These are phyloP conservation scores for Colletotrichum lupini DNA, from an alignment of 2,329 filamentous ascomycete genomes.

Conservation along the genomic window DNA sequence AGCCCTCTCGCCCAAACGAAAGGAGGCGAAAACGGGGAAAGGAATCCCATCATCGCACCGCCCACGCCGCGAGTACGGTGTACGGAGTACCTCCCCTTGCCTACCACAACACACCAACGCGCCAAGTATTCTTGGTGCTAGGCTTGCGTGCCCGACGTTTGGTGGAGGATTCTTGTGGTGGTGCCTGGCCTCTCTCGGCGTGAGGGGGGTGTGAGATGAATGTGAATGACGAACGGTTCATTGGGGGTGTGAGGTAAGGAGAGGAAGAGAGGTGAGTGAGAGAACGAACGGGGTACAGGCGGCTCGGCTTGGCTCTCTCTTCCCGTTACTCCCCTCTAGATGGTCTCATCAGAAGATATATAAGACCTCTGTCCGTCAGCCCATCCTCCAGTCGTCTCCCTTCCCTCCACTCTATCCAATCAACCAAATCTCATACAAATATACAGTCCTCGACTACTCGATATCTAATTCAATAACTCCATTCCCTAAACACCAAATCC, in stretches of 20 bases:
- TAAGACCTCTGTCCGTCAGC: constrained; percentile 28
- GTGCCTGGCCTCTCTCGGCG: constrained; percentile 27
- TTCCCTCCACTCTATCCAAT: constrained; percentile 11
- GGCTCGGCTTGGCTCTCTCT: not conserved
- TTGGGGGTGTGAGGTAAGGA: not conserved
- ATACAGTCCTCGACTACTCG: not conserved
- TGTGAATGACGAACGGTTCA: not conserved
- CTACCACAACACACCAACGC: not conserved
- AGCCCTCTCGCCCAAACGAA: not conserved
- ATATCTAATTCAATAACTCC: not conserved
- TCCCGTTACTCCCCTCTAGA: not conserved
- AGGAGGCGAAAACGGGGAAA: constrained; percentile 5
- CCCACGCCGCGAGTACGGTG: too few relatives aligned
- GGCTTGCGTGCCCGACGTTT: constrained; percentile 11
- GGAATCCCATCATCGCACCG: constrained; percentile 4
- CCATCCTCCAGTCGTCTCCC: too few relatives aligned
- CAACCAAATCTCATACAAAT: not conserved
- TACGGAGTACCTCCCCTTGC: not conserved
- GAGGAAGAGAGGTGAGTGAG: not conserved
- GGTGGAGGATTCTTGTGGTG: constrained; percentile 23
- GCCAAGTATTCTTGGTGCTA: not conserved
- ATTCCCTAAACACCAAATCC: not conserved
- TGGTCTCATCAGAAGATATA: constrained; percentile 20
- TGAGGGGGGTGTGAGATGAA: not conserved
- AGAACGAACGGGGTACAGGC: not conserved